Percentiles rank a stretch among this genome's conserved stretches.
Conservation (phyloP, 2,329 filamentous ascomycete genomes). For the Aureobasidium mangrovei region DNA sequence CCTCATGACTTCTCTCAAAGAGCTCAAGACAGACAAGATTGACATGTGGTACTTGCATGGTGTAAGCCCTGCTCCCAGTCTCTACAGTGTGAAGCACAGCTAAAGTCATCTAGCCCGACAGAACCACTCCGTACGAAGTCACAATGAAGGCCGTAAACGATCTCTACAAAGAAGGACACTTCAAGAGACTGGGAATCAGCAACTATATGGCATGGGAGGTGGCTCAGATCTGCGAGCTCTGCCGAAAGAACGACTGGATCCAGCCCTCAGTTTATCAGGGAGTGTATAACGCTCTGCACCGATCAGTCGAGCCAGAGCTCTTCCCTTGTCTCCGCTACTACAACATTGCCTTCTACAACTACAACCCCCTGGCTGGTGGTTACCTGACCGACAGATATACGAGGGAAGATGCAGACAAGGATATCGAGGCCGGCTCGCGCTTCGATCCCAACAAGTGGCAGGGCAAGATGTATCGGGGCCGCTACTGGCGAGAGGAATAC, state of each 20-base stretch:
- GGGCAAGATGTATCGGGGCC: conserved; percentile 29
- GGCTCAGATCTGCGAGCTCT: conserved; percentile 39
- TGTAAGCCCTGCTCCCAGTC: not conserved
- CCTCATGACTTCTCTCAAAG: conserved; percentile 30
- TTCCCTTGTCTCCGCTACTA: conserved; percentile 37
- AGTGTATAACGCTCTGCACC: conserved; percentile 33
- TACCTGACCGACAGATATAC: conserved; percentile 36
- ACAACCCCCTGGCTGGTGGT: conserved; percentile 39
- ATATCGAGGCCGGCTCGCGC: conserved; percentile 29
- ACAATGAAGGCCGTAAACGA: conserved; percentile 41
- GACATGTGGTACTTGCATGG: conserved; percentile 45
- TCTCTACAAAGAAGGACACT: conserved; percentile 38
- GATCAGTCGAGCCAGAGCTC: conserved; percentile 34
- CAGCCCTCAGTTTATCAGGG: conserved; percentile 41
- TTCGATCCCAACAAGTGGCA: conserved; percentile 35
- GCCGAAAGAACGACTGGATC: conserved; percentile 33
- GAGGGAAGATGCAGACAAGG: conserved; percentile 28
- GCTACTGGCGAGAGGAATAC: conserved; percentile 36
- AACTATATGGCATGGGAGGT: conserved; percentile 43
- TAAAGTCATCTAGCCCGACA: conserved; percentile 30
- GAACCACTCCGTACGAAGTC: conserved; percentile 37
- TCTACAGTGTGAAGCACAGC: not conserved
- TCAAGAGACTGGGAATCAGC: conserved; percentile 37
- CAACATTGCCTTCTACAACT: conserved; percentile 34
- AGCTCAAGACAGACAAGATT: conserved; percentile 33